Percentiles rank a stretch among this genome's conserved stretches.
These are phyloP conservation scores for Dispira parvispora DNA, from an alignment of 192 early-diverging fungal species.

Conservation along the genomic window DNA sequence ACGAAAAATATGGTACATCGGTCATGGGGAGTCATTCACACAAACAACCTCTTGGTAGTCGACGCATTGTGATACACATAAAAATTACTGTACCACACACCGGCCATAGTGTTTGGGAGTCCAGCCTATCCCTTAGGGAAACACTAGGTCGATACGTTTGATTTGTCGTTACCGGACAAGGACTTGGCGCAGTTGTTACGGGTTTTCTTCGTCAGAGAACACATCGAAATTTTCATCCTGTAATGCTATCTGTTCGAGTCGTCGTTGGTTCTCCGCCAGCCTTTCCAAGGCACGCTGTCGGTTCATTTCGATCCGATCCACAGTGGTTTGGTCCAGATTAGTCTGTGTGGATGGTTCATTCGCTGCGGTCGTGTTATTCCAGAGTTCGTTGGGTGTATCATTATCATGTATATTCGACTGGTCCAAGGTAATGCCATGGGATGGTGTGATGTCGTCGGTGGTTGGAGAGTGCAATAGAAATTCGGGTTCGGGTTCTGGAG, in stretches of 20 bases:
- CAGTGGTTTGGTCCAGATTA: background rate
- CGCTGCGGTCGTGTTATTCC: background rate
- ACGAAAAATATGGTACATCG: too few species aligned
- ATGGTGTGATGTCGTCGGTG: background rate
- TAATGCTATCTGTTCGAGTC: background rate
- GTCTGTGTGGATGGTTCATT: background rate
- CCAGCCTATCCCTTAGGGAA: too few species aligned
- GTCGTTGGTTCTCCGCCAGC: background rate
- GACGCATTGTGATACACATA: too few species aligned
- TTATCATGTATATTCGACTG: background rate
- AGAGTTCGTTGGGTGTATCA: background rate
- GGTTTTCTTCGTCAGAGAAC: slow-evolving; percentile 6
- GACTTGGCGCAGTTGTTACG: too few species aligned
- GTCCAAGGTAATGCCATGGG: background rate
- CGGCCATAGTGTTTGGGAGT: too few species aligned
- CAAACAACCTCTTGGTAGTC: too few species aligned
- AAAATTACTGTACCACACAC: too few species aligned
- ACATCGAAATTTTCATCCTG: slow-evolving; percentile 3
- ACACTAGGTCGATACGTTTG: too few species aligned
- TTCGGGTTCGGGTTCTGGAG: background rate
- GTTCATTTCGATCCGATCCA: background rate
- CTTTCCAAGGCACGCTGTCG: background rate
- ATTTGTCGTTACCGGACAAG: too few species aligned
- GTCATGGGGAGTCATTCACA: too few species aligned
- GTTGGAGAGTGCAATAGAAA: background rate